Base-by-base conservation (phyloP, 2,329 filamentous ascomycete genomes). In the Pezicula radicicola region DNA sequence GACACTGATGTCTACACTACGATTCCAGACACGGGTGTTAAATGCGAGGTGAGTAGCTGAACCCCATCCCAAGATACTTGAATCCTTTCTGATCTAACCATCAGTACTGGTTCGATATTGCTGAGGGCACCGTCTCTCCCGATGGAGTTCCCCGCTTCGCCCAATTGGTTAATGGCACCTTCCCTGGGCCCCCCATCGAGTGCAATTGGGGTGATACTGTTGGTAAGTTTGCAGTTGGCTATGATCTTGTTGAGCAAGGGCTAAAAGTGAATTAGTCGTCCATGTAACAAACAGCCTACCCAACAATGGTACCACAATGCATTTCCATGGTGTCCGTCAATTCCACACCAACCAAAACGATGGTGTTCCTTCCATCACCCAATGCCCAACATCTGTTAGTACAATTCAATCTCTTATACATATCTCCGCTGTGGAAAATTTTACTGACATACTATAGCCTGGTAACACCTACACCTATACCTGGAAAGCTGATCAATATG, bases 371-470 rank as follows among this genome's bases (percentile, higher is more conserved):
- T 71, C 74, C 9, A 51, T 80, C 30, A 79, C 77, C 4, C 84
- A 89, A 65, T 90, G 86, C 56, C 84, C 86, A 2, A 81, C 87
- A 53, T 68, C 79, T 30, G 28, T 30, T 9, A 30, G 28, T 8
- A 9, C 8, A 4, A 8, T 30, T 6, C 3, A 30, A 30, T 12
- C 7, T 9, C 28, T 9, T 5, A 3, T 30, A 5, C 27, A 28
- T 9, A 9, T 30, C 3, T 30, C 5, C 5, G 21, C 5, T 21
- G 21, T 5, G 21, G 21, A 21, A 21, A 21, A 21, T 5, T 21
- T 30, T 4, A 30, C 28, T 30, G 28, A 30, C 28, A 9, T 12
- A 2, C 3, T 3, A 30, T 12, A 30, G 0, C 76, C 78, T 0
- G 78, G 56, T 16, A 49, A 50, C 44, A 53, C 36, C 36, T 53